phyloP scores from a whole-genome alignment of 1,284 basidiomycete species.

The Melanopsichium pennsylvanicum region DNA sequence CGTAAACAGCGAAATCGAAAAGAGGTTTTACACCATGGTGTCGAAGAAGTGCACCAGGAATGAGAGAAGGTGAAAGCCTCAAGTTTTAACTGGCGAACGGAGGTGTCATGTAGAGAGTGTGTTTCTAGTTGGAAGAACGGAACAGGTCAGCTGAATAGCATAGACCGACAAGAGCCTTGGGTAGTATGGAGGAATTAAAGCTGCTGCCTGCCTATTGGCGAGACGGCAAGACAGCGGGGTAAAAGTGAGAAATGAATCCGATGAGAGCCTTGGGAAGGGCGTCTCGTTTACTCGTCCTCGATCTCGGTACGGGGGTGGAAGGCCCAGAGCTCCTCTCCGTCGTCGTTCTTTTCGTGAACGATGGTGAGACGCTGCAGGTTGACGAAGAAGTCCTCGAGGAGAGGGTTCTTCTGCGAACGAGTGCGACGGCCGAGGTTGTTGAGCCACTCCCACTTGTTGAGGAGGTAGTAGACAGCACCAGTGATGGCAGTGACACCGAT shows the following conservation, averaged over 20 bases:
- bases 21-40: constrained; percentile 2
- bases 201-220: constrained; percentile 2
- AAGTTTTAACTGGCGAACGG: constrained; percentile 7
- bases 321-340: constrained; percentile 61
- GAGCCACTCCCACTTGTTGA: constrained; percentile 68
- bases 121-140: constrained; percentile 40
- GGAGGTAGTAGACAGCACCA: constrained; percentile 68
- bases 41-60: neutral
- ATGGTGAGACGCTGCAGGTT: constrained; percentile 70
- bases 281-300: constrained; percentile 59
- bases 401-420: constrained; percentile 69
- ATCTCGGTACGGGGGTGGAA: constrained; percentile 65
- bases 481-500: constrained; percentile 70
- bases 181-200: neutral
- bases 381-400: constrained; percentile 70
- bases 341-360: constrained; percentile 68
- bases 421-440: constrained; percentile 69
- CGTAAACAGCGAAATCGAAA: constrained; percentile 10
- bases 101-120: constrained; percentile 35
- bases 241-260: neutral
- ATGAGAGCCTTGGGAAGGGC: neutral
- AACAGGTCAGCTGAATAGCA: constrained; percentile 12
- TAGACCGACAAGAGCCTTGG: constrained; percentile 7
- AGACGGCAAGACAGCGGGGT: constrained; percentile 4
- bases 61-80: neutral